These are phyloP conservation scores for Trametes sp. DNA, from an alignment of 1,284 basidiomycete species.

Conservation along the genomic window DNA sequence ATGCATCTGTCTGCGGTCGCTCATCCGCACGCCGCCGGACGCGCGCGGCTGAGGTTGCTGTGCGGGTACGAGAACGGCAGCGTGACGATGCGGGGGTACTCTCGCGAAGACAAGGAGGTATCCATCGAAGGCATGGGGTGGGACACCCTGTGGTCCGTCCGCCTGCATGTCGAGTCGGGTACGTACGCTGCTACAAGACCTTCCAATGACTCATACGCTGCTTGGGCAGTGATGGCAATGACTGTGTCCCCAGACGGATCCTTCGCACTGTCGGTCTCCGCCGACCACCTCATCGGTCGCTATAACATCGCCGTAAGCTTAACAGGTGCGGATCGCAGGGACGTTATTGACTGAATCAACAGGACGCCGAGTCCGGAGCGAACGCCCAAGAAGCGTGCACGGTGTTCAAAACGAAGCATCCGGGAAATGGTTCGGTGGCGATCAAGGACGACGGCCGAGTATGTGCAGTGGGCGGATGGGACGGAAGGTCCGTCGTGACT, in stretches of 20 bases:
- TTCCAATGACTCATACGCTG: too few species aligned
- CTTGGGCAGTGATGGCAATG: conserved; percentile 82
- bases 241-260: conserved; percentile 64
- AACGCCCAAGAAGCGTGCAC: conserved; percentile 35
- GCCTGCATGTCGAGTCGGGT: conserved; percentile 84
- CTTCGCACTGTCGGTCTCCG: conserved; percentile 82
- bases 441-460: conserved; percentile 81
- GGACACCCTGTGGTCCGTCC: conserved; percentile 73
- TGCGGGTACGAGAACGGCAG: conserved; percentile 86
- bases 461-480: conserved; percentile 89
- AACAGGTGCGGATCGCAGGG: neutral
- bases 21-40: conserved; percentile 41
- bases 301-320: conserved; percentile 66
- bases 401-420: conserved; percentile 71
- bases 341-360: neutral
- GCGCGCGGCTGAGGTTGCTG: conserved; percentile 60
- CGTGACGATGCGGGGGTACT: conserved; percentile 68
- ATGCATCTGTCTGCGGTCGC: conserved; percentile 67
- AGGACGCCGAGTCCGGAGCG: conserved; percentile 28
- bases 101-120: conserved; percentile 46
- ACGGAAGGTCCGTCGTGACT: conserved; percentile 70
- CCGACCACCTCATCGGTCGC: conserved; percentile 79
- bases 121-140: conserved; percentile 79
- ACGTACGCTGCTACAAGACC: conserved; percentile 33
- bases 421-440: conserved; percentile 77